These are phyloP conservation scores for Trichothecium sympodiale DNA, from an alignment of 2,329 filamentous ascomycete species.

Conservation along the genomic window DNA sequence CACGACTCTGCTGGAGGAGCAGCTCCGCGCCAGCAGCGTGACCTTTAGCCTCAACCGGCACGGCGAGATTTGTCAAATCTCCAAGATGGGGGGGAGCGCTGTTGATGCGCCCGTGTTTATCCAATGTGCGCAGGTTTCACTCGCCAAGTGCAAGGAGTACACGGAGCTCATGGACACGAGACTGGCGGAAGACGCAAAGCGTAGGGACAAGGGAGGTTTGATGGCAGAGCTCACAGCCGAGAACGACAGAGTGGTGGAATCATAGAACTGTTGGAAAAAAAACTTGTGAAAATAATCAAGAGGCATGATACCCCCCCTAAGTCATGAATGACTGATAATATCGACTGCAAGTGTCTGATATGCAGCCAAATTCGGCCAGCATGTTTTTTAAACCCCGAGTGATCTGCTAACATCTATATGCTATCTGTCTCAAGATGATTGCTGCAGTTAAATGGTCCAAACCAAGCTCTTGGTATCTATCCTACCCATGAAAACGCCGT, in stretches of 20 bases:
- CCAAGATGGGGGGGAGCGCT: conserved; percentile 77
- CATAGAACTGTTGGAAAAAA: conserved; percentile 7
- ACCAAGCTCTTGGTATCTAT: conserved; percentile 6
- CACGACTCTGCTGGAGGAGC: conserved; percentile 63
- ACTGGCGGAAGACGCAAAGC: conserved; percentile 67
- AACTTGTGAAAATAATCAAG: conserved; percentile 8
- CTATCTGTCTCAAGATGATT: too few relatives aligned
- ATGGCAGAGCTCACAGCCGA: conserved; percentile 71
- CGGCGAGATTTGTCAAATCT: conserved; percentile 82
- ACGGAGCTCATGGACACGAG: conserved; percentile 61
- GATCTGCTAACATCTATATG: too few relatives aligned
- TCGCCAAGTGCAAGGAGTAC: conserved; percentile 72
- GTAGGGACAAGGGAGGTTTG: conserved; percentile 66
- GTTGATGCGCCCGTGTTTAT: conserved; percentile 72
- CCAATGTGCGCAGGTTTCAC: conserved; percentile 61
- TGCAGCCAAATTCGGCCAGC: too few relatives aligned
- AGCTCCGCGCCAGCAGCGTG: conserved; percentile 60
- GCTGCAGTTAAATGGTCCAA: too few relatives aligned
- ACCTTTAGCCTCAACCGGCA: conserved; percentile 81
- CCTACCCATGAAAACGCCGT: too few relatives aligned
- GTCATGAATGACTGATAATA: not conserved
- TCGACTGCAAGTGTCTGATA: too few relatives aligned
- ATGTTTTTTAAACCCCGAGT: too few relatives aligned
- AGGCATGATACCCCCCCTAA: conserved; percentile 9
- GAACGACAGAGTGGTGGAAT: conserved; percentile 51